A percentile compares a stretch with the other conserved stretches of the same genome.
Evolutionary conservation across 192 early-diverging fungal species (phyloP).

Genomic region (Gaertneriomyces semiglobifer): DNA sequence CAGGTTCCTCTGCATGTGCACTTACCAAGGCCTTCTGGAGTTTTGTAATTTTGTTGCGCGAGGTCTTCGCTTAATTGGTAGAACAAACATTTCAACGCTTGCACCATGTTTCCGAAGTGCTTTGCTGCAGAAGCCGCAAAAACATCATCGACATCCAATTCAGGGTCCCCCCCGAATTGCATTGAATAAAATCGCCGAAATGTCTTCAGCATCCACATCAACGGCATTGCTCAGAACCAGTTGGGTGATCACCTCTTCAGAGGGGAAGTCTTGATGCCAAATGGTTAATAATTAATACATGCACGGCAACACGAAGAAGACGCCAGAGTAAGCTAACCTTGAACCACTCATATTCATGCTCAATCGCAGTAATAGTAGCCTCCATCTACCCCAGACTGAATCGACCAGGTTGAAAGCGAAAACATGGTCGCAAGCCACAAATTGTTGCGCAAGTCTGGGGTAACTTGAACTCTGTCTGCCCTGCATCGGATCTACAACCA

Average conservation of each 20-base stretch:
- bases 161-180: neutral
- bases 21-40: neutral
- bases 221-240: neutral
- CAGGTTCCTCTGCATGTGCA: neutral
- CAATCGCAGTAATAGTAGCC: too few relatives aligned
- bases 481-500: neutral
- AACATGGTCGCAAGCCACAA: constrained; percentile 15
- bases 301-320: too few relatives aligned
- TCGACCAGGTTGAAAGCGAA: constrained; percentile 15
- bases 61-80: neutral
- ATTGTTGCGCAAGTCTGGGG: constrained; percentile 17
- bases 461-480: neutral
- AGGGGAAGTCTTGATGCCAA: constrained; percentile 2
- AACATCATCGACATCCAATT: neutral
- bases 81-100: neutral
- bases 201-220: neutral
- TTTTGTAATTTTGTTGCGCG: neutral
- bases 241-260: neutral
- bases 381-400: constrained; percentile 24
- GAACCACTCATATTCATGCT: too few relatives aligned
- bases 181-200: neutral
- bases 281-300: too few relatives aligned
- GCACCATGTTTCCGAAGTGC: constrained; percentile 1
- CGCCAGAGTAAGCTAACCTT: too few relatives aligned
- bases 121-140: neutral